phyloP scores from a whole-genome alignment of 2,329 filamentous ascomycete genomes.

The Xylaria sp. region DNA sequence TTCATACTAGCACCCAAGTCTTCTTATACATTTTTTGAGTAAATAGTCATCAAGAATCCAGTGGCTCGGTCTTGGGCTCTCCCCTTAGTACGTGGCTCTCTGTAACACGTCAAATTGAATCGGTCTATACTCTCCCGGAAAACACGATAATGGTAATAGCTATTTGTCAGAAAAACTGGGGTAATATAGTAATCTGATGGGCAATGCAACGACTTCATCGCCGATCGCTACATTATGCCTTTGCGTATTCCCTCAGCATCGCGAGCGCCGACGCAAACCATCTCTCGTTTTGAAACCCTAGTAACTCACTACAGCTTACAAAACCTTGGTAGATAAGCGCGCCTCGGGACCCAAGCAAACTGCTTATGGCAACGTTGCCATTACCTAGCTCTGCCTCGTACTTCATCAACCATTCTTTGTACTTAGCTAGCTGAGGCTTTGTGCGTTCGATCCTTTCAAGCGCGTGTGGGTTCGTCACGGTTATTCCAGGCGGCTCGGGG shows the following conservation, averaged over 20 bases:
- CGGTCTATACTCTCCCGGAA: too few relatives aligned
- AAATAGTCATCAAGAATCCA: neutral
- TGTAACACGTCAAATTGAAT: too few relatives aligned
- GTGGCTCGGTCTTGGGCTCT: too few relatives aligned
- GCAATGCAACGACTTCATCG: neutral
- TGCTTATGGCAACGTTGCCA: neutral
- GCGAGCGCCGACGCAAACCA: neutral
- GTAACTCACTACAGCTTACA: neutral
- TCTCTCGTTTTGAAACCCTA: neutral
- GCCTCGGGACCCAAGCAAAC: neutral
- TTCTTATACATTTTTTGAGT: neutral
- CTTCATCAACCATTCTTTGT: constrained; percentile 4
- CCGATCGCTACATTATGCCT: neutral
- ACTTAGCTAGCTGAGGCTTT: neutral
- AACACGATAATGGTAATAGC: too few relatives aligned
- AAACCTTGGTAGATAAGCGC: neutral
- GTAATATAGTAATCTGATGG: neutral
- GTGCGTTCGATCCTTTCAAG: neutral
- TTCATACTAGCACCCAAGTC: neutral
- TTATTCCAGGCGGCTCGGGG: neutral
- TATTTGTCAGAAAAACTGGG: neutral
- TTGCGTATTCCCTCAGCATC: constrained; percentile 1
- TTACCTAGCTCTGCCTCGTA: neutral
- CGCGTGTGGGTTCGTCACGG: neutral
- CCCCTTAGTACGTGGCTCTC: too few relatives aligned